Conservation (phyloP, 768 basidiomycete genomes). For the Neoboletus subvelutipes region DNA sequence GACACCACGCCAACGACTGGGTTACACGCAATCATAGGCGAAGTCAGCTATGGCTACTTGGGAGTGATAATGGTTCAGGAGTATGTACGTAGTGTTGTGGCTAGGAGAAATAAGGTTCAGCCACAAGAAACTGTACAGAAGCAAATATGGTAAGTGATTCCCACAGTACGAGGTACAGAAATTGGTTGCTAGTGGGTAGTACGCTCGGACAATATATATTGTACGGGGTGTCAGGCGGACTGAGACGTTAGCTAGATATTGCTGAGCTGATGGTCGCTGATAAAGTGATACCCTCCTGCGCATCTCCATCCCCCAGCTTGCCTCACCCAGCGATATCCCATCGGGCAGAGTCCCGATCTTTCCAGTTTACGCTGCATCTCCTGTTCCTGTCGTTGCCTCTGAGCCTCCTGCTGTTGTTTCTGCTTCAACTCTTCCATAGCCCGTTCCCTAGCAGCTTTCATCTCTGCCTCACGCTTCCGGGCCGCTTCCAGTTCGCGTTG, state of each 20-base stretch:
- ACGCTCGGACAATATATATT: neutral
- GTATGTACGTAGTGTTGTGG: too few species aligned
- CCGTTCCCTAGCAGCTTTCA: slow-evolving; percentile 24
- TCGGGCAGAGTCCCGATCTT: slow-evolving; percentile 49
- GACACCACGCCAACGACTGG: too few species aligned
- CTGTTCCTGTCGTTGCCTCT: slow-evolving; percentile 19
- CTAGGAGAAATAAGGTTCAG: too few species aligned
- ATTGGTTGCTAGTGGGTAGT: neutral
- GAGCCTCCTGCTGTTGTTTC: slow-evolving; percentile 39
- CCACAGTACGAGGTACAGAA: too few species aligned
- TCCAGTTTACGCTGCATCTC: slow-evolving; percentile 42
- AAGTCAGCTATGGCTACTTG: too few species aligned
- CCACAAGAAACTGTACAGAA: too few species aligned
- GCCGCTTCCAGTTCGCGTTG: slow-evolving; percentile 29
- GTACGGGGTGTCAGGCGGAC: neutral
- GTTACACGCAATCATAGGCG: too few species aligned
- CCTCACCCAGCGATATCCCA: slow-evolving; percentile 47
- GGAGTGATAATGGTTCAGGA: too few species aligned
- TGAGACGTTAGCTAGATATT: neutral
- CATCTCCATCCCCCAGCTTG: slow-evolving; percentile 45
- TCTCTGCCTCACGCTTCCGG: slow-evolving; percentile 20
- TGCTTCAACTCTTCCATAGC: slow-evolving; percentile 28
- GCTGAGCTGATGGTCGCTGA: slow-evolving; percentile 32
- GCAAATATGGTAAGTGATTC: too few species aligned
- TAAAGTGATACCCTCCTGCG: slow-evolving; percentile 45